phyloP scores from a whole-genome alignment of 202 grass and related monocot species.

The Setaria italica region DNA sequence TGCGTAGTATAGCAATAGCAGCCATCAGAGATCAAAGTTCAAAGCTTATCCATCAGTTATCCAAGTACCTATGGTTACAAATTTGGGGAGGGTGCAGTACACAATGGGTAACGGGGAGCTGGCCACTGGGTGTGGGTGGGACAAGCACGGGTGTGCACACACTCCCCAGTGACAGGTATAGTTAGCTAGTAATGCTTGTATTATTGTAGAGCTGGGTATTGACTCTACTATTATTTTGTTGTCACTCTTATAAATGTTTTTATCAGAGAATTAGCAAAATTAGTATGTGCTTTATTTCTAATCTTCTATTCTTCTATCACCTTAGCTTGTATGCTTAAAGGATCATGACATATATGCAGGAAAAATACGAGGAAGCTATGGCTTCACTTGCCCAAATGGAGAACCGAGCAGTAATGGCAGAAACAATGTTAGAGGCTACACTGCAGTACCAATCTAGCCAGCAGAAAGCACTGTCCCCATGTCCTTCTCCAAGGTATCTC shows the following conservation, averaged over 20 bases:
- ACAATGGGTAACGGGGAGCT: no score
- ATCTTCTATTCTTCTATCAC: background rate
- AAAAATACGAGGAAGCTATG: slow-evolving; percentile 91
- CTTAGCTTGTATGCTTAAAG: slow-evolving; percentile 32
- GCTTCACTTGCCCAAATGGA: slow-evolving; percentile 79
- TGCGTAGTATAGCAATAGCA: no score
- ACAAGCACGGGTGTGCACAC: no score
- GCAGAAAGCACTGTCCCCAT: slow-evolving; percentile 81
- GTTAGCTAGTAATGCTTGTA: slow-evolving; percentile 9
- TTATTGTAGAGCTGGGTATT: background rate
- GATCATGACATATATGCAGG: slow-evolving; percentile 64
- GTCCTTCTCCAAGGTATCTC: slow-evolving; percentile 84
- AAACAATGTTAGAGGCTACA: slow-evolving; percentile 99
- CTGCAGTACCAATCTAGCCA: slow-evolving; percentile 97
- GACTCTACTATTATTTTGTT: slow-evolving; percentile 2
- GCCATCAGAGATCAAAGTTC: no score
- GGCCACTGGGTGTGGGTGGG: no score
- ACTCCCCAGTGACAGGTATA: no score
- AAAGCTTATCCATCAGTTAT: no score
- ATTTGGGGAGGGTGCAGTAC: no score
- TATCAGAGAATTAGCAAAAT: slow-evolving; percentile 22
- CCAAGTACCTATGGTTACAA: no score
- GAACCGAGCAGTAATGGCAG: slow-evolving; percentile 98
- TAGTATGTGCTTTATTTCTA: slow-evolving; percentile 15
- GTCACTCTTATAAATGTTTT: slow-evolving; percentile 14